Base-by-base conservation (phyloP, 306 rosid species). In the Argentina anserina region DNA sequence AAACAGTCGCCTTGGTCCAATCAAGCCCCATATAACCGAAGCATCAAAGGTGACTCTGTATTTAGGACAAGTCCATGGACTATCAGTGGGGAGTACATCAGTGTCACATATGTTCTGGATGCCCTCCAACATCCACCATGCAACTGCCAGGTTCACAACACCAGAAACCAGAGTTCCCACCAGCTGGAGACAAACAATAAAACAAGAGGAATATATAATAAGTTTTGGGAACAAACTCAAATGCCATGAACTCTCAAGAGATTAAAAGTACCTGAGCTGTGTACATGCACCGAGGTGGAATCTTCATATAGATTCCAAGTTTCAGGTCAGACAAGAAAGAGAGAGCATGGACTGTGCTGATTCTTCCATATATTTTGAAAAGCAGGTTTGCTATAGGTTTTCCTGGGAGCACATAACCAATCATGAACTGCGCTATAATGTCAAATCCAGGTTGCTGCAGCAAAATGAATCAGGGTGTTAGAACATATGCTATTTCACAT, bases 361-460 rank as follows among this genome's bases (percentile, higher is more conserved):
- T 95, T 84, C 99, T 86, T 29, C 99, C 99, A 67, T 95, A 95
- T 29, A 95, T 91, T 80, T 95, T 95, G 78, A 95, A 95, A 17
- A 95, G 89, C 80, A 95, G 84, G 84, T 90, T 95, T 60, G 99
- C 99, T 40, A 95, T 95, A 69, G 99, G 99, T 78, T 90, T 88
- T 63, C 99, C 99, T 9, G 99, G 99, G 62, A 95, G 90, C 28
- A 90, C 37, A 76, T 91, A 95, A 60, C 99, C 99, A 78, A 95
- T 88, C 39, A 95, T 82, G 91, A 91, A 95, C 81, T 95, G 97
- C 52, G 99, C 99, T 78, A 91, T 95, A 53, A 95, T 86, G 84
- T 95, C 99, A 70, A 90, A 95, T 82, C 99, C 99, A 45, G 99
- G 99, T 95, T 95, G 99, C 99, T 95, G 92, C 83, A 84, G 17